phyloP scores from a whole-genome alignment of 139 green algal genomes.

The Chlorella sp. region DNA sequence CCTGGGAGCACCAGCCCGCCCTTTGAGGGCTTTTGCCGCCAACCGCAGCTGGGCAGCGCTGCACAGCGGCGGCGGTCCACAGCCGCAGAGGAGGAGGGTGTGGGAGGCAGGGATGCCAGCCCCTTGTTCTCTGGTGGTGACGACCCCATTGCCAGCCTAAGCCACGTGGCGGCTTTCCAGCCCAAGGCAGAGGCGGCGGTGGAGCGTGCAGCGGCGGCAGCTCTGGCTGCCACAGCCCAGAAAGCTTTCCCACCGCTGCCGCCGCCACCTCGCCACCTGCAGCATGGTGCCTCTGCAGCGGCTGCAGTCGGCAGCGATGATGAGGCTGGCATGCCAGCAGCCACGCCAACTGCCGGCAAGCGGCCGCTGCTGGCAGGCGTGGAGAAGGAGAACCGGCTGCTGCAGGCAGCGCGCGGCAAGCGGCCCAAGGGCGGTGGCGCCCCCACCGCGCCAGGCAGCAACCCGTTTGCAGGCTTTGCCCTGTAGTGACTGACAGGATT shows the following conservation, averaged over 20 bases:
- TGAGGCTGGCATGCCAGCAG: background rate
- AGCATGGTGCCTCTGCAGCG: background rate
- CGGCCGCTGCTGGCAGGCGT: background rate
- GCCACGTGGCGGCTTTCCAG: slow-evolving; percentile 10
- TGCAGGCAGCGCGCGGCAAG: background rate
- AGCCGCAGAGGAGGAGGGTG: background rate
- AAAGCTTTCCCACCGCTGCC: background rate
- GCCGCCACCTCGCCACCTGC: background rate
- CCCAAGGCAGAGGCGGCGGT: slow-evolving; percentile 19
- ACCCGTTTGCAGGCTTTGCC: slow-evolving; percentile 20
- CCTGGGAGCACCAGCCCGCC: background rate
- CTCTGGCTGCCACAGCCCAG: background rate
- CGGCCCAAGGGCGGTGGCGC: background rate
- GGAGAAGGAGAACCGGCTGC: slow-evolving; percentile 18
- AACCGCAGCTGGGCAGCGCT: background rate
- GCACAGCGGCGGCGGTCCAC: background rate
- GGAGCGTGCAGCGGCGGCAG: background rate
- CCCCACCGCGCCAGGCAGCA: background rate
- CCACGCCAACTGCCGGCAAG: background rate
- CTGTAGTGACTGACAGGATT: too few relatives aligned
- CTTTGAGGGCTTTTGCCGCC: too few relatives aligned
- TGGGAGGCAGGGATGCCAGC: background rate
- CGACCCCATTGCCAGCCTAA: slow-evolving; percentile 24
- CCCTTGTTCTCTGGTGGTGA: background rate
- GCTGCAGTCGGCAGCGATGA: background rate